Evolutionary conservation across 176 grass and related monocot species (phyloP).

Genomic region (sorghum (Sorghum bicolor)): Sorghum_bicolor_NCBIv3 NC_012878.2:55824001-55824500

Average conservation of each 20-base stretch:
- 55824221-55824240: neutral
- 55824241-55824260: neutral
- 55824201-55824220: neutral
- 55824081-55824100: neutral
- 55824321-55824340: neutral
- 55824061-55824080: neutral
- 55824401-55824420: conserved; percentile 98
- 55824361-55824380: neutral
- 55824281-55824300: neutral
- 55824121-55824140: conserved; percentile 48
- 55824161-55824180: conserved; percentile 74
- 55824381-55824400: conserved; percentile 28
- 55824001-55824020: neutral
- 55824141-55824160: conserved; percentile 98
- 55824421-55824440: conserved; percentile 95
- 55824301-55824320: neutral
- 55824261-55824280: neutral
- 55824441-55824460: conserved; percentile 96
- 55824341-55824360: neutral
- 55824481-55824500: conserved; percentile 88
- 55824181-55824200: neutral
- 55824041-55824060: neutral
- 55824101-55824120: neutral
- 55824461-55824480: conserved; percentile 92
- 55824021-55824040: neutral